Evolutionary conservation across 306 rosid species (phyloP), one percentile per base, ranked within the genome.

Genomic region (Dalbergia cochinchinensis): DNA sequence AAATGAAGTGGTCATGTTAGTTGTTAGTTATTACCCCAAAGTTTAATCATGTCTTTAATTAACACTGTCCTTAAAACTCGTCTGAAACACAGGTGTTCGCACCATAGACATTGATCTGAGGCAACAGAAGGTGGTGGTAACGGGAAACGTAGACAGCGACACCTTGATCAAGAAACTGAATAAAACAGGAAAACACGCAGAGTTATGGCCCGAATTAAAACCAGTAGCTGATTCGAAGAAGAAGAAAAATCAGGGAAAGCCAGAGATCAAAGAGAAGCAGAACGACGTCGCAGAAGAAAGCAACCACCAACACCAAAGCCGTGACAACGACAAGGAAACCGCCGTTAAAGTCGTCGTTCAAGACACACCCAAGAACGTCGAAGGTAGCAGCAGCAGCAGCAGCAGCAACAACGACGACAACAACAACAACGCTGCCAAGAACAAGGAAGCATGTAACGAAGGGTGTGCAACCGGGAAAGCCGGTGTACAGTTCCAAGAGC

Each of bases 191-290:
- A 95, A 86, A 53, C 96, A 83, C 65, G 98, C 89, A 7, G 97
- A 93, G 89, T 71, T 90, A 19, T 91, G 98, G 99, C 98, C 97
- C 6, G 80, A 89, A 68, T 83, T 82, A 61, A 84, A 76, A 10
- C 31, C 83, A 11, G 7, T 7, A 14, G 18, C 18, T 5, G 80
- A 55, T 0, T 31, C 85, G 0, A 90, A 80, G 37, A 80, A 83
- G 69, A 81, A 83, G 72, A 90, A 89, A 34, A 89, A 84, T 42
- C 72, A 73, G 42, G 35, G 26, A 14, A 89, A 83, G 54, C 45
- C 87, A 31, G 82, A 78, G 61, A 83, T 62, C 39, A 72, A 66
- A 73, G 89, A 87, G 59, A 86, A 86, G 34, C 86, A 81, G 34
- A 82, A 14, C 59, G 70, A 88, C 0, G 41, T 74, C 0, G 41